Base-by-base conservation (phyloP, 1,284 basidiomycete species). In the Heimioporus punctisporus region DNA sequence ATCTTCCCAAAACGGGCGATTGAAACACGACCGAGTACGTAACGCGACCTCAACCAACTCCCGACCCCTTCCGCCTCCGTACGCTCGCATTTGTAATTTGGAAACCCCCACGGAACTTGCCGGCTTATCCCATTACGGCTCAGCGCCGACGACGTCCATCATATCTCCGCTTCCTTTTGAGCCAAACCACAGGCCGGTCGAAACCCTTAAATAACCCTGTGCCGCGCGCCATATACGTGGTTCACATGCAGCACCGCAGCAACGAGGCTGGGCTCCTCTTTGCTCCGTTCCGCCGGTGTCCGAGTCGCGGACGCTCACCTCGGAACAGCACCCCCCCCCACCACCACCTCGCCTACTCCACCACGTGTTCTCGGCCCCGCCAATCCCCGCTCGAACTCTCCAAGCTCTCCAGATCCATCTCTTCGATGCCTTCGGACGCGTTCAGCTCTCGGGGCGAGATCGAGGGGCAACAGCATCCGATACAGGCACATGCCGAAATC, bases 121-220 rank as follows among this genome's bases (percentile, higher is more conserved):
- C n/a, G n/a, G n/a, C n/a, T n/a, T n/a, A n/a, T n/a, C n/a, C n/a
- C 31, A 34, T 46, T 48, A 56, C 51, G 48, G 48, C 48, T 43
- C 41, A 48, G 37, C 23, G 46, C 41, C 21, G 26, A 26, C 24
- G 26, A 24, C 15, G 19, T 60, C 7, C 49, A 30, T 23, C 40
- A 50, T 19, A 34, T 51, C 17, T 49, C 28, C 34, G 45, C 12
- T 9, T 24, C 37, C 19, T 25, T 9, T 37, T 21, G 15, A 24
- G 45, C 27, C 27, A 41, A 45, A 28, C 27, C 27, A 49, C 11
- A 28, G 12, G 30, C 43, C 11, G 30, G 52, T 30, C 40, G 26
- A 27, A 42, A 34, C 19, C 37, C 39, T 41, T 21, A 12, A 34
- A 15, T 26, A 31, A 50, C 49, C 49, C 49, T 50, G 49, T 9